A percentile compares a stretch with the other conserved stretches of the same genome.
These are phyloP conservation scores for Agastache rugosa DNA, from an alignment of 257 asterid genomes.

Conservation along the genomic window DNA sequence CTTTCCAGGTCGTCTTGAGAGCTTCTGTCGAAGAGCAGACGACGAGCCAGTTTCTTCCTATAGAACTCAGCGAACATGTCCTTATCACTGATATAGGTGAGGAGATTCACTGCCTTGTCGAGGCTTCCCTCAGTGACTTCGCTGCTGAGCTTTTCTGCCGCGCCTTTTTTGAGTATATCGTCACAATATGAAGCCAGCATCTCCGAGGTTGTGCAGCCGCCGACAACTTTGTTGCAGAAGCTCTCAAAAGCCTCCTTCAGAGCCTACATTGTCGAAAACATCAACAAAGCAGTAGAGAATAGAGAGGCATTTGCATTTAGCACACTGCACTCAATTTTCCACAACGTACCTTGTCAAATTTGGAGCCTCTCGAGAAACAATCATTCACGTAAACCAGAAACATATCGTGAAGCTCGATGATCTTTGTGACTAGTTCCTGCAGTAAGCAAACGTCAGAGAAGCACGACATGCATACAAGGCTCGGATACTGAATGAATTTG, in stretches of 20 bases:
- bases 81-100: constrained; percentile 58
- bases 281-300: too few relatives aligned
- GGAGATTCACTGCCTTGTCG: constrained; percentile 63
- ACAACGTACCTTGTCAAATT: constrained; percentile 53
- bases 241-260: constrained; percentile 62
- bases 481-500: not conserved
- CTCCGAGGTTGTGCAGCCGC: constrained; percentile 56
- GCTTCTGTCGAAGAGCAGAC: constrained; percentile 57
- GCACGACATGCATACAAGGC: too few relatives aligned
- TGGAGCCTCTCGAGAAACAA: constrained; percentile 50
- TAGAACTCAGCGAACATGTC: constrained; percentile 64
- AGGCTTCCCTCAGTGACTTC: constrained; percentile 60
- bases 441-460: not conserved
- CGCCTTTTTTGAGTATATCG: constrained; percentile 60
- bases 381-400: constrained; percentile 46
- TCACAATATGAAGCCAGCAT: constrained; percentile 59
- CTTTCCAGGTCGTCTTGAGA: constrained; percentile 60
- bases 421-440: constrained; percentile 53
- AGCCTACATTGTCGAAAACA: constrained; percentile 41
- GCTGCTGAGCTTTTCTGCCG: constrained; percentile 54
- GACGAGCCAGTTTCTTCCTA: constrained; percentile 68
- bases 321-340: not conserved
- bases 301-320: too few relatives aligned
- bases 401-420: constrained; percentile 59
- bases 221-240: constrained; percentile 56